phyloP scores from a whole-genome alignment of 225 moss, liverwort and hornwort species.

The Bryoerythrophyllum caledonicum region DNA sequence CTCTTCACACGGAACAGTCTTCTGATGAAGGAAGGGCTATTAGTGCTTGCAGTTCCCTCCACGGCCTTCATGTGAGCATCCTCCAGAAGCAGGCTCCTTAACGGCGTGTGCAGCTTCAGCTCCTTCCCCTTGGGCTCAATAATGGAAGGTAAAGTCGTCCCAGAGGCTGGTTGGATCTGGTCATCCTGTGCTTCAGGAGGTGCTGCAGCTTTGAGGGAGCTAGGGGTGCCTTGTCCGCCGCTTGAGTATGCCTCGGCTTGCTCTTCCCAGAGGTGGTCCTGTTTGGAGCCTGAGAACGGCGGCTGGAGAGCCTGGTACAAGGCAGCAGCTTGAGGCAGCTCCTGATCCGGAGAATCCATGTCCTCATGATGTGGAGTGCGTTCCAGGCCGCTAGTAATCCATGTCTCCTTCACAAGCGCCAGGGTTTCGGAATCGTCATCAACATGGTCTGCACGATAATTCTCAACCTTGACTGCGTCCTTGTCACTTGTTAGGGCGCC shows the following conservation, averaged over 20 bases:
- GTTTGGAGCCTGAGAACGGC: slow-evolving; percentile 50
- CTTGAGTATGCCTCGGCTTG: slow-evolving; percentile 59
- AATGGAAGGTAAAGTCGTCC: neutral
- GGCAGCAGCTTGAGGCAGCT: slow-evolving; percentile 21
- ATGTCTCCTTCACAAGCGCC: neutral
- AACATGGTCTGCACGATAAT: neutral
- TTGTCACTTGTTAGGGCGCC: neutral
- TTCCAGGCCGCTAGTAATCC: neutral
- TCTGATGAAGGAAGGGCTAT: slow-evolving; percentile 47
- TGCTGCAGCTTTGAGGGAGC: slow-evolving; percentile 16
- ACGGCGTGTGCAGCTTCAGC: slow-evolving; percentile 44
- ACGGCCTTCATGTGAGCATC: slow-evolving; percentile 19
- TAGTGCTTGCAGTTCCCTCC: neutral
- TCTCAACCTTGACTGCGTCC: neutral
- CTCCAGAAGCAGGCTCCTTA: slow-evolving; percentile 51
- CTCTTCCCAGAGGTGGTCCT: slow-evolving; percentile 63
- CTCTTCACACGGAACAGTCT: slow-evolving; percentile 52
- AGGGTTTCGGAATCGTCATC: neutral
- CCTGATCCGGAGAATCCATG: neutral
- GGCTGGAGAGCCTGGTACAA: slow-evolving; percentile 33
- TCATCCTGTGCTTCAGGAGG: slow-evolving; percentile 33
- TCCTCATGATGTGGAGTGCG: neutral
- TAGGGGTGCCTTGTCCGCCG: slow-evolving; percentile 52
- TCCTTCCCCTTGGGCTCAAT: slow-evolving; percentile 26
- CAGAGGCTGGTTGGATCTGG: slow-evolving; percentile 46